phyloP scores from a whole-genome alignment of 345 rosid genomes.

The Dovyalis caffra region DNA sequence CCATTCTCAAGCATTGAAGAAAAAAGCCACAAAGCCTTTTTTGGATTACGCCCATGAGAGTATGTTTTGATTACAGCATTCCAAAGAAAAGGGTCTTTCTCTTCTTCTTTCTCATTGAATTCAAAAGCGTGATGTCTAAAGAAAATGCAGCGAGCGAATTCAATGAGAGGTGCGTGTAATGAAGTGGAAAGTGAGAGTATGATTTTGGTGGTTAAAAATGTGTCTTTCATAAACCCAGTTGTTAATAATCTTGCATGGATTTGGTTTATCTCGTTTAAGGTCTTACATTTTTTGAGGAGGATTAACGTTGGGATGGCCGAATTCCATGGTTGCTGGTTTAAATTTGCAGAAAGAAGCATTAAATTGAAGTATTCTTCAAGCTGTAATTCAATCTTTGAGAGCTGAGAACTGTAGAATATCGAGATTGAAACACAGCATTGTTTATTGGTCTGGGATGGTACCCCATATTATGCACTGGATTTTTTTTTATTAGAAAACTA shows the following conservation, averaged over 20 bases:
- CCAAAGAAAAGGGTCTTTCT: slow-evolving; percentile 45
- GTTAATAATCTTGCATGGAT: slow-evolving; percentile 43
- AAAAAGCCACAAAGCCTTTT: slow-evolving; percentile 29
- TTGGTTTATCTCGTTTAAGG: slow-evolving; percentile 33
- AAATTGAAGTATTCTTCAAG: neutral
- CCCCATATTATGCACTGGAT: too few relatives aligned
- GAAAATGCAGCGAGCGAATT: slow-evolving; percentile 43
- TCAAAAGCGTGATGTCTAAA: slow-evolving; percentile 20
- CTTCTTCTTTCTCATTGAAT: neutral
- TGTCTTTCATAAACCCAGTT: slow-evolving; percentile 33
- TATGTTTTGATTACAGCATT: slow-evolving; percentile 47
- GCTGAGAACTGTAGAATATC: too few relatives aligned
- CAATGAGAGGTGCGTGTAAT: slow-evolving; percentile 21
- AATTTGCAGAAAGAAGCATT: slow-evolving; percentile 30
- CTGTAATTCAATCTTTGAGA: neutral
- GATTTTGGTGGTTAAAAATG: slow-evolving; percentile 36
- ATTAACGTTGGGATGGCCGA: slow-evolving; percentile 32
- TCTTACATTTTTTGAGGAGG: slow-evolving; percentile 38
- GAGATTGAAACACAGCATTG: too few relatives aligned
- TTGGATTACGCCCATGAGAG: slow-evolving; percentile 46
- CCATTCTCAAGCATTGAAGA: slow-evolving; percentile 42
- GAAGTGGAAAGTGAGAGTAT: slow-evolving; percentile 36
- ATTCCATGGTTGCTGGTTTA: slow-evolving; percentile 42
- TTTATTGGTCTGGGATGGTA: too few relatives aligned
- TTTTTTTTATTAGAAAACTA: too few relatives aligned